Conservation (phyloP, 2,329 filamentous ascomycete species). For the Alternaria incomplexa region DNA sequence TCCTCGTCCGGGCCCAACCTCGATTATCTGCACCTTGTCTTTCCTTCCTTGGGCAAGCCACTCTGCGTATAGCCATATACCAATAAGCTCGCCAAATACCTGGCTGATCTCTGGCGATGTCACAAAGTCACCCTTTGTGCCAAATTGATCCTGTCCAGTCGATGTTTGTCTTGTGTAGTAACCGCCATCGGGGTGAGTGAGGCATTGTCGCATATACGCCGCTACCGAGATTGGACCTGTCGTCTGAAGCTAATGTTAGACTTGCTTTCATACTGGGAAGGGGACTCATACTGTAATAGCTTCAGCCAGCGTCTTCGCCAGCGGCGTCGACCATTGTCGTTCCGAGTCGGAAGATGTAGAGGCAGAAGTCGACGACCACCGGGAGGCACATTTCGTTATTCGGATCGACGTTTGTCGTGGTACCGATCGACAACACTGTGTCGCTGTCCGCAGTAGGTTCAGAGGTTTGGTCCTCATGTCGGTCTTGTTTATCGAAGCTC, state of each 20-base stretch:
- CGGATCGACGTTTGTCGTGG: constrained; percentile 8
- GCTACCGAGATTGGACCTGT: constrained; percentile 92
- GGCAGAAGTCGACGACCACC: constrained; percentile 45
- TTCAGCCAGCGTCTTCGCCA: constrained; percentile 84
- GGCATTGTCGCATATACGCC: constrained; percentile 97
- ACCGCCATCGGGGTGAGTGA: constrained; percentile 86
- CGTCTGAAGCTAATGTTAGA: constrained; percentile 56
- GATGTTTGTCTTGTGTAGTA: constrained; percentile 84
- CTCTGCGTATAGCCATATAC: constrained; percentile 93
- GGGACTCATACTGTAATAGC: constrained; percentile 75
- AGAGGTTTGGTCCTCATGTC: constrained; percentile 42
- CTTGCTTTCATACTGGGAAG: background rate
- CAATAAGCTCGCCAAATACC: constrained; percentile 92
- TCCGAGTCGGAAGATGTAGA: constrained; percentile 23
- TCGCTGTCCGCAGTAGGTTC: constrained; percentile 29
- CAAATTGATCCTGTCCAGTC: constrained; percentile 82
- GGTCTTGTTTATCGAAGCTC: constrained; percentile 30
- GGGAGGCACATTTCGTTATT: constrained; percentile 29
- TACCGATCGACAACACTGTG: constrained; percentile 21
- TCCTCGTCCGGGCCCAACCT: constrained; percentile 91
- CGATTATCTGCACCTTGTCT: constrained; percentile 83
- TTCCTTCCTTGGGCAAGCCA: constrained; percentile 89
- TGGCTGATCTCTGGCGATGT: constrained; percentile 98
- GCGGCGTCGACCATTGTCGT: constrained; percentile 85
- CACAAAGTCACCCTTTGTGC: constrained; percentile 91